Percentiles rank a stretch among this genome's conserved stretches.
Evolutionary conservation across 2,329 filamentous ascomycete genomes (phyloP).

Genomic region (Dothiorella sarmentorum): DNA sequence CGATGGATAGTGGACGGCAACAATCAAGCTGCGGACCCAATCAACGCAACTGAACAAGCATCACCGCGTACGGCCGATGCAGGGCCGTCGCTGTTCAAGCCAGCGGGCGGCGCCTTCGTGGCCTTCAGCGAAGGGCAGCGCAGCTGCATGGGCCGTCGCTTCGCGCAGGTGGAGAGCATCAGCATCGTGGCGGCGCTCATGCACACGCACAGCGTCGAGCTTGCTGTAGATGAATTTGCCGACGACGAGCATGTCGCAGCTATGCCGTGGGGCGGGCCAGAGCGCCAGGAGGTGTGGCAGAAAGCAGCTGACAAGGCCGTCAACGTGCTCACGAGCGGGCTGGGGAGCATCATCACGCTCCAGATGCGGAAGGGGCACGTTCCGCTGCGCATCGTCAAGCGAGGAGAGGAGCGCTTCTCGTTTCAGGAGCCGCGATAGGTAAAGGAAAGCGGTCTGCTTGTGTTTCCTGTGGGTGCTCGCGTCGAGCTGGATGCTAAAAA

Average conservation of each 20-base stretch:
- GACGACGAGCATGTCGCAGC: slow-evolving; percentile 40
- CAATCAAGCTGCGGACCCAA: slow-evolving; percentile 22
- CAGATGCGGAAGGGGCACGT: slow-evolving; percentile 63
- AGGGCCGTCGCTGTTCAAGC: slow-evolving; percentile 56
- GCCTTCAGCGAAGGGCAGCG: slow-evolving; percentile 56
- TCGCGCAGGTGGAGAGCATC: slow-evolving; percentile 56
- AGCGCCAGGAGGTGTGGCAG: slow-evolving; percentile 56
- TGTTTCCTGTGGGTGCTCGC: not conserved
- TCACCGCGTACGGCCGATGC: slow-evolving; percentile 46
- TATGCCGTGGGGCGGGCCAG: slow-evolving; percentile 42
- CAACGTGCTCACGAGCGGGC: slow-evolving; percentile 50
- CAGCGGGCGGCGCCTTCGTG: slow-evolving; percentile 50
- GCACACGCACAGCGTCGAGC: slow-evolving; percentile 62
- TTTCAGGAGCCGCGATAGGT: slow-evolving; percentile 22
- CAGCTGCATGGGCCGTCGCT: slow-evolving; percentile 54
- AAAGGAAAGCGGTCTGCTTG: too few species aligned
- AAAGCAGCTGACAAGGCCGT: slow-evolving; percentile 57
- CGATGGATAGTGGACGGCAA: slow-evolving; percentile 59
- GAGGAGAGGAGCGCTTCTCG: slow-evolving; percentile 66
- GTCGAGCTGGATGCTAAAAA: slow-evolving; percentile 1
- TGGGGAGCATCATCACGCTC: slow-evolving; percentile 65
- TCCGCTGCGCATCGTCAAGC: slow-evolving; percentile 64
- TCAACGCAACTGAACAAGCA: slow-evolving; percentile 42
- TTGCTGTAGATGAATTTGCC: slow-evolving; percentile 56
- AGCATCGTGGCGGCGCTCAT: slow-evolving; percentile 53